phyloP scores from a whole-genome alignment of 495 filamentous ascomycete genomes.

The Margaritispora aquatica region DNA sequence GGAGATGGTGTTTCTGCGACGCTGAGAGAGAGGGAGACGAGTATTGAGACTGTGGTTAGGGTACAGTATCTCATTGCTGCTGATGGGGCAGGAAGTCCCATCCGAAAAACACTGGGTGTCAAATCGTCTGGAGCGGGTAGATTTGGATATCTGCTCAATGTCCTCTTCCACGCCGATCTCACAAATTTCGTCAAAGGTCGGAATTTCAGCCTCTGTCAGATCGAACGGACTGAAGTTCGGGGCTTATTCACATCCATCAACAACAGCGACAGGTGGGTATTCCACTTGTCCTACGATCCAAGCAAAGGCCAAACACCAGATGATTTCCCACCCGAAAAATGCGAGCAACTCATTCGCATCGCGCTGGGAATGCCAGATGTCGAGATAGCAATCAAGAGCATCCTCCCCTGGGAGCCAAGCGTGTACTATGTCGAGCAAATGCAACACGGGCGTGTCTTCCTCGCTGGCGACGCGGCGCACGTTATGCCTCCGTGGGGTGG shows the following conservation, averaged over 20 bases:
- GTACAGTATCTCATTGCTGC: slow-evolving; percentile 17
- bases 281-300: slow-evolving; percentile 34
- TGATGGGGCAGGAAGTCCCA: slow-evolving; percentile 12
- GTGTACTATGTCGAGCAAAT: slow-evolving; percentile 37
- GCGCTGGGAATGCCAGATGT: slow-evolving; percentile 34
- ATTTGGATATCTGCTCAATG: slow-evolving; percentile 33
- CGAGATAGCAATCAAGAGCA: slow-evolving; percentile 30
- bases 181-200: slow-evolving; percentile 20
- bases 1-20: slow-evolving; percentile 2
- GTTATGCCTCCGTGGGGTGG: slow-evolving; percentile 42
- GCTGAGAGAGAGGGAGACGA: slow-evolving; percentile 1
- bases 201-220: slow-evolving; percentile 29
- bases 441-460: slow-evolving; percentile 36
- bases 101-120: slow-evolving; percentile 4
- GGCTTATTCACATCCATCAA: slow-evolving; percentile 33
- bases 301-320: slow-evolving; percentile 21
- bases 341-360: slow-evolving; percentile 27
- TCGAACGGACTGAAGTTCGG: slow-evolving; percentile 32
- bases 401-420: slow-evolving; percentile 37
- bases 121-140: slow-evolving; percentile 24
- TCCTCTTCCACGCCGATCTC: slow-evolving; percentile 32
- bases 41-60: not conserved
- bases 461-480: slow-evolving; percentile 42
- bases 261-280: slow-evolving; percentile 38
- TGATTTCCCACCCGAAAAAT: slow-evolving; percentile 23